Base-by-base conservation (phyloP, 257 asterid species). In the Ajuga chamaepitys region DNA sequence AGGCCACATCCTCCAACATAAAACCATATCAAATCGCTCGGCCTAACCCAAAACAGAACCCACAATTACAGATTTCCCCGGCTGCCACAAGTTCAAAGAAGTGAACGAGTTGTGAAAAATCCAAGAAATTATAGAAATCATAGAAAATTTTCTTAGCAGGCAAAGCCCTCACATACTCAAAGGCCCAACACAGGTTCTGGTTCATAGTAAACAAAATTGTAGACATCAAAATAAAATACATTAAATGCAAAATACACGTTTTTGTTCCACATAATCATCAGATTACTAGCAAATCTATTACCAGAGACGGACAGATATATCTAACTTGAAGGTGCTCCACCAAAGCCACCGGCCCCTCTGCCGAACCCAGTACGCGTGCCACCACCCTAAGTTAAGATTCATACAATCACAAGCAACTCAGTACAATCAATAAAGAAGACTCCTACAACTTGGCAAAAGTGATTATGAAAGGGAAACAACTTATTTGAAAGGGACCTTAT, bases 311-410 rank as follows among this genome's bases (percentile, higher is more conserved):
- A n/a, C n/a, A 51, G 4, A 17, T 22, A 18, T 42, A 64, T 11
- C 72, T 79, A 82, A 62, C 85, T 82, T 45, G 88, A 58, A 45
- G 88, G 85, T 41, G 88, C 79, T 47, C 80, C 81, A 34, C 78
- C 80, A 74, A 69, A 86, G 28, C 86, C 79, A 3, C 89, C 94
- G 21, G 94, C 44, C 10, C 94, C 94, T 57, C 94, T 78, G 42
- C 94, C 94, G 57, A 86, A 86, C 25, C 87, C 87, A 26, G 89
- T 72, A 7, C 94, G 87, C 9, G 84, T 84, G 37, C 94, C 86
- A 14, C 81, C 6, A 53, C 82, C 89, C 86, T 81, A 53, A 40
- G 18, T 26, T 7, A 0, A 18, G 0, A 14, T 51, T 66, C 8
- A 35, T 41, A 34, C 30, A 1, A 11, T 28, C n/a, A 11, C 3